phyloP scores from a whole-genome alignment of 2,329 filamentous ascomycete species.

The Ascochyta lentis region DNA sequence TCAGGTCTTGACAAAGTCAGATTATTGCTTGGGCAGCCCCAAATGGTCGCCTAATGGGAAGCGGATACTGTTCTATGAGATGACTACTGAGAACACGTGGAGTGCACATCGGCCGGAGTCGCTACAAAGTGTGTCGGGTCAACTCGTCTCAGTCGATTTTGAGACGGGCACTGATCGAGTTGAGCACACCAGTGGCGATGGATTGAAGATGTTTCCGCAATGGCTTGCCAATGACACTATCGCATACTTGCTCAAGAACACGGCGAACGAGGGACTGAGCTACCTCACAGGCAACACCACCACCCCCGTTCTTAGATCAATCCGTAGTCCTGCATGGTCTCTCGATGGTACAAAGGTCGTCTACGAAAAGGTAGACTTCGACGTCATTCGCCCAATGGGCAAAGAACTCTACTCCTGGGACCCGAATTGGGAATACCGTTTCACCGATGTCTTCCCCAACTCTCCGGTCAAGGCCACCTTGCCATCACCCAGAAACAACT shows the following conservation, averaged over 20 bases:
- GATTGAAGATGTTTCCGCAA: constrained; percentile 42
- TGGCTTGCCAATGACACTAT: constrained; percentile 16
- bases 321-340: constrained; percentile 43
- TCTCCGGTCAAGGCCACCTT: constrained; percentile 34
- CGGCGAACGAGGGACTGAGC: constrained; percentile 33
- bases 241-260: constrained; percentile 39
- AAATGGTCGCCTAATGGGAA: constrained; percentile 37
- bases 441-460: constrained; percentile 53
- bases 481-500: constrained; percentile 52
- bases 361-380: constrained; percentile 33
- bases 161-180: constrained; percentile 47
- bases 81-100: constrained; percentile 50
- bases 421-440: constrained; percentile 52
- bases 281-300: constrained; percentile 15
- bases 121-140: constrained; percentile 33
- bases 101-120: constrained; percentile 43
- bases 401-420: constrained; percentile 52
- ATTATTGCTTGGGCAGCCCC: constrained; percentile 50
- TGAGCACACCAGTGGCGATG: constrained; percentile 36
- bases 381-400: constrained; percentile 41
- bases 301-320: neutral
- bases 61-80: constrained; percentile 45
- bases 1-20: constrained; percentile 41
- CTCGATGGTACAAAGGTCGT: constrained; percentile 42
- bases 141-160: constrained; percentile 50